phyloP scores from a whole-genome alignment of 106 monocot species.

The Dioscorea dumetorum region DNA sequence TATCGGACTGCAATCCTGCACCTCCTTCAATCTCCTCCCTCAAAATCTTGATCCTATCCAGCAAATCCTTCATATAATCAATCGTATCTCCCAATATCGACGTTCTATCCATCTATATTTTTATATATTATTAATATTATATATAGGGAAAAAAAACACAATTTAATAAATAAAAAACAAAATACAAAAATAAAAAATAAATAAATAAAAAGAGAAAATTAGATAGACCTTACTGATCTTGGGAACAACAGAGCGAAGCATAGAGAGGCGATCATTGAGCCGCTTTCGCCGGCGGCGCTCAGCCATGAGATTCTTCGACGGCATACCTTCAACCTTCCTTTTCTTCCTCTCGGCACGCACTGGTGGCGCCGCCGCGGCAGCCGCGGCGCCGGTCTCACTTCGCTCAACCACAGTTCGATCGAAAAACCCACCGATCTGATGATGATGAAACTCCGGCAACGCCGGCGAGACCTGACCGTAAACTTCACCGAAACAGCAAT shows the following conservation, averaged over 20 bases:
- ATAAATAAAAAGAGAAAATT: not conserved
- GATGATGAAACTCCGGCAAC: too few species aligned
- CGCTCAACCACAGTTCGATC: too few species aligned
- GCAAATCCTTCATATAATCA: constrained; percentile 96
- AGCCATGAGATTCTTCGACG: constrained; percentile 97
- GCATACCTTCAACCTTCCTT: constrained; percentile 73
- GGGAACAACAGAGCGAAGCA: constrained; percentile 95
- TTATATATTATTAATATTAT: too few species aligned
- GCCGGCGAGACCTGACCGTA: too few species aligned
- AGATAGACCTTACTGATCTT: constrained; percentile 92
- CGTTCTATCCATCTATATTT: constrained; percentile 84
- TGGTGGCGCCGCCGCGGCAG: too few species aligned
- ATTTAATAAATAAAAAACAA: too few species aligned
- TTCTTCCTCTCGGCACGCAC: constrained; percentile 8
- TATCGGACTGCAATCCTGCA: constrained; percentile 17
- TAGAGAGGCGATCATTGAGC: constrained; percentile 92
- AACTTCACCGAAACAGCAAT: too few species aligned
- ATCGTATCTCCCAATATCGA: constrained; percentile 97
- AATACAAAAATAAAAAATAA: not conserved
- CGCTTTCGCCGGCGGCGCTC: constrained; percentile 85
- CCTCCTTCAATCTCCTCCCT: constrained; percentile 60
- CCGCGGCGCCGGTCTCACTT: too few species aligned
- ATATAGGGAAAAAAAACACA: too few species aligned
- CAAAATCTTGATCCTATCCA: constrained; percentile 80
- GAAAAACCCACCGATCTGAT: too few species aligned